These are phyloP conservation scores for Phialocephala sp. DNA, from an alignment of 2,329 filamentous ascomycete species.

Conservation along the genomic window DNA sequence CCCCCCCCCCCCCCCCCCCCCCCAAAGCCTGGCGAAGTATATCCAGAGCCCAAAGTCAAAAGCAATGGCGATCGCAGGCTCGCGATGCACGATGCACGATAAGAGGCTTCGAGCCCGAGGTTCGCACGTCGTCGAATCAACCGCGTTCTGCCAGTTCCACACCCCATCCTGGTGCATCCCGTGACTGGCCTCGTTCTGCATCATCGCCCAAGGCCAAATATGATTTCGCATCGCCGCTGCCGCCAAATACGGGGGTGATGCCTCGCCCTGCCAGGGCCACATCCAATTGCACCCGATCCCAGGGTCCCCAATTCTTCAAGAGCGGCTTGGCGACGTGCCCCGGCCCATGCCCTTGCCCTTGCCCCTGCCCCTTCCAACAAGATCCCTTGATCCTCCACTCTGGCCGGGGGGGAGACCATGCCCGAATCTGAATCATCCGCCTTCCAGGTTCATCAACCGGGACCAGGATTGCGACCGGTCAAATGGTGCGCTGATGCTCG, in stretches of 20 bases:
- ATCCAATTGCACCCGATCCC: too few species aligned
- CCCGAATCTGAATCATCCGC: not conserved
- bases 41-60: not conserved
- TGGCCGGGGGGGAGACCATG: too few species aligned
- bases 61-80: not conserved
- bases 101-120: not conserved
- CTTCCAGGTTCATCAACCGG: not conserved
- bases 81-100: slow-evolving; percentile 3
- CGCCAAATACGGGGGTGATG: not conserved
- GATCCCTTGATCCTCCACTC: too few species aligned
- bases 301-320: too few species aligned
- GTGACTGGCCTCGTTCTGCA: not conserved
- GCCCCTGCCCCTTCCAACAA: not conserved
- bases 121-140: not conserved
- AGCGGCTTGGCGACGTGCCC: too few species aligned
- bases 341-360: too few species aligned
- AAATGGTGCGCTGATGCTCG: too few species aligned
- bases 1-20: too few species aligned
- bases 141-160: too few species aligned
- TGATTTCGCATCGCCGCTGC: not conserved
- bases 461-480: too few species aligned
- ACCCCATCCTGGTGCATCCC: too few species aligned
- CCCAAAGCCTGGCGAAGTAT: not conserved
- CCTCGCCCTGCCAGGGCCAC: too few species aligned
- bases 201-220: not conserved